Base-by-base conservation (phyloP, 2,329 filamentous ascomycete species). In the Penicillium sp. region DNA sequence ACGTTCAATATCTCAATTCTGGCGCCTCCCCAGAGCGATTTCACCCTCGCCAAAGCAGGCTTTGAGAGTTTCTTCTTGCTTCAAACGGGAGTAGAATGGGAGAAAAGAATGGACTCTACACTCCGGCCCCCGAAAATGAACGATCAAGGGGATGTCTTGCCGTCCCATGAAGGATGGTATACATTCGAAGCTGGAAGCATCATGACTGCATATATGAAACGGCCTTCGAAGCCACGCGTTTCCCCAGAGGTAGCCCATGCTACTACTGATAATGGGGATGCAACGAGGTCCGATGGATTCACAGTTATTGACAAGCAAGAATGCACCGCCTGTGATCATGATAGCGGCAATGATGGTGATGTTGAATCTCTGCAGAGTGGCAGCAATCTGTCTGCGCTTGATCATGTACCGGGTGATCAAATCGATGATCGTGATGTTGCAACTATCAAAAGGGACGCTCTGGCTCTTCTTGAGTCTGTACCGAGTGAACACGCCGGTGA, bases 81-180 rank as follows among this genome's bases (percentile, higher is more conserved):
- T 8, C 85, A 85, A 69, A 86, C 86, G 0, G 83, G 83, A 0
- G 75, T 85, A 10, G 68, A 76, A 1, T 91, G 88, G 88, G 77
- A 83, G n/a, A 74, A 86, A 5, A 65, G 68, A 26, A 54, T 60
- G 13, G 54, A 64, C 35, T 62, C 56, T 25, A 23, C 39, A 54
- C 8, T 26, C 48, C 33, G 59, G 60, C 4, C 45, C 60, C 62
- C 65, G 0, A 72, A 67, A 55, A 60, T n/a, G 21, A 66, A 68
- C 31, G n/a, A 44, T 13, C 55, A 67, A 11, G 71, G 70, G 10
- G 59, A 66, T 8, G 8, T 49, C 13, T 43, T 71, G 9, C 66
- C 70, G 43, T 52, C 60, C 8, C 62, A 69, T 44, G 64, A 72
- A 44, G 70, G 71, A 4, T 76, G 71, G 71, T 77, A 69, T 46